Base-by-base conservation (phyloP, 1,139 yeast species). In the Hansenula sp. region DNA sequence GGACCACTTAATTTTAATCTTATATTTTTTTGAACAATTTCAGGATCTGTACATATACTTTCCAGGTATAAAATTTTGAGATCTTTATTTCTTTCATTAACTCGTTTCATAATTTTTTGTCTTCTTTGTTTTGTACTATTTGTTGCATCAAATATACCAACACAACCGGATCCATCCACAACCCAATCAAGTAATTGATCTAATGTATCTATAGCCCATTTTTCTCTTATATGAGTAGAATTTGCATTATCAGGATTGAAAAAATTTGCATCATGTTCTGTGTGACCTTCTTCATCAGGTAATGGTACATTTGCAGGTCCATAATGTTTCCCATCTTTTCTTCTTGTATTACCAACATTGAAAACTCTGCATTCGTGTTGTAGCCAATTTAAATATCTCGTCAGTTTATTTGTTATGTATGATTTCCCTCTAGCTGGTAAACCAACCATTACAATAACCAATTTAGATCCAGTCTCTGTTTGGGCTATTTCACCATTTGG, bases 151-250 rank as follows among this genome's bases (percentile, higher is more conserved):
- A 92, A 82, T 14, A 92, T 88, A 2, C 97, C 98, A 13, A 90
- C 97, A 4, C 90, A 82, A 2, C 97, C 97, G 26, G 81, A 77
- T 0, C 90, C 95, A 22, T 76, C 73, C 40, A 88, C 62, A 6
- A 92, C 76, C 61, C 86, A 90, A 53, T 88, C 94, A 30, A 92
- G 69, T 45, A 92, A 65, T 55, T 84, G 86, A 46, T 88, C 95
- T 44, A 92, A 68, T 0, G 97, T 92, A 50, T 90, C 96, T 80
- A 85, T 82, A 0, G 98, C 98, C 97, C 97, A 90, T 60, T 83
- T 78, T 53, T 92, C 97, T 46, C 97, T 74, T 38, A 89, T 68
- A 24, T 73, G 68, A 13, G 79, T 79, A 21, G 84, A 79, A 27
- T 76, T 68, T 36, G 70, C 65, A 58, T 92, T 89, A 45, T 78